A percentile compares a stretch with the other conserved stretches of the same genome.
phyloP scores from a whole-genome alignment of 2,329 filamentous ascomycete species.

The Nannizziopsis barbatae region DNA sequence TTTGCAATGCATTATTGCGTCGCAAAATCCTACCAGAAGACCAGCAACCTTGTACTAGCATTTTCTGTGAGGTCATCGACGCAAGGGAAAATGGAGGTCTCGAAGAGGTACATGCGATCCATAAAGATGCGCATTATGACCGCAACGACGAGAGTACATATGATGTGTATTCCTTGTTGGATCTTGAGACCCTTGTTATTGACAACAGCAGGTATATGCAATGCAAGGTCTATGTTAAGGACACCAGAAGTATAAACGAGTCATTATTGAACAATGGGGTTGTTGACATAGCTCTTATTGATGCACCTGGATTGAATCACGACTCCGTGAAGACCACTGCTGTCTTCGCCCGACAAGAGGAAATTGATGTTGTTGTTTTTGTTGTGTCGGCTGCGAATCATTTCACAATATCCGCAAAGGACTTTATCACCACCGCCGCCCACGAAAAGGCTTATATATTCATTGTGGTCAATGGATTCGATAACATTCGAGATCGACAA shows the following conservation, averaged over 20 bases:
- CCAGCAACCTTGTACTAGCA: slow-evolving; percentile 94
- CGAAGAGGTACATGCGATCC: slow-evolving; percentile 92
- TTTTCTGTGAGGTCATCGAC: slow-evolving; percentile 95
- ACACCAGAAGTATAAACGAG: slow-evolving; percentile 78
- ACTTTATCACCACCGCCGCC: slow-evolving; percentile 92
- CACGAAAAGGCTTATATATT: slow-evolving; percentile 98
- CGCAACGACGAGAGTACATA: slow-evolving; percentile 90
- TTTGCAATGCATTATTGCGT: slow-evolving; percentile 91
- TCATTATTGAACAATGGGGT: slow-evolving; percentile 94
- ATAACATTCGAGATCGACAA: slow-evolving; percentile 83
- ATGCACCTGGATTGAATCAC: slow-evolving; percentile 88
- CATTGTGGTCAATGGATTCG: slow-evolving; percentile 95
- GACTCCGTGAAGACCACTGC: slow-evolving; percentile 96
- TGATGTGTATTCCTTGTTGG: slow-evolving; percentile 64
- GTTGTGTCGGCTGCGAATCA: slow-evolving; percentile 96
- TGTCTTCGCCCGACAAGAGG: slow-evolving; percentile 91
- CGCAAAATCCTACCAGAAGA: slow-evolving; percentile 91
- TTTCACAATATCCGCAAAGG: slow-evolving; percentile 93
- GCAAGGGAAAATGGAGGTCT: slow-evolving; percentile 78
- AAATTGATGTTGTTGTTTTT: slow-evolving; percentile 97
- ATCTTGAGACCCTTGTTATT: slow-evolving; percentile 78
- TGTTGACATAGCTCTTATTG: slow-evolving; percentile 93
- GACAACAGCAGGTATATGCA: slow-evolving; percentile 83
- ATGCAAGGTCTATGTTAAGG: slow-evolving; percentile 94
- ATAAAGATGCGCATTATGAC: slow-evolving; percentile 67